Percentiles rank a stretch among this genome's conserved stretches.
phyloP scores from a whole-genome alignment of 768 basidiomycete species.

The Mycena kentingensis region DNA sequence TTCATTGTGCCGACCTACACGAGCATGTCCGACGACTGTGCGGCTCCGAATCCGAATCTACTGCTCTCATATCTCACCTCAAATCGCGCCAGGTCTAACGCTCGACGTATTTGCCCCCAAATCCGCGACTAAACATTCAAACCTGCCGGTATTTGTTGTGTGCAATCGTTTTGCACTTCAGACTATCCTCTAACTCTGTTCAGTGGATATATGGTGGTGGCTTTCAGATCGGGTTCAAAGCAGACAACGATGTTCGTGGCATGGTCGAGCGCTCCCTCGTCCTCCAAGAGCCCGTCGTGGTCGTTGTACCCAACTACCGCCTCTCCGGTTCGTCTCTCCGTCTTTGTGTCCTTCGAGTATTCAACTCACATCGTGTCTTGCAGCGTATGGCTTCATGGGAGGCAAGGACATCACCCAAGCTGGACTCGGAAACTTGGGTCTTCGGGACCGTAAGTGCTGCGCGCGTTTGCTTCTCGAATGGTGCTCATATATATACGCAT shows the following conservation, averaged over 20 bases:
- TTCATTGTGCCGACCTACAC: background rate
- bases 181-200: background rate
- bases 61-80: background rate
- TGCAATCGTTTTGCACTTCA: background rate
- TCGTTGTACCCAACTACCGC: slow-evolving; percentile 10
- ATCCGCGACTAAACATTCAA: background rate
- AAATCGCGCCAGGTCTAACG: background rate
- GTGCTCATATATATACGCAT: background rate
- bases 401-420: slow-evolving; percentile 9
- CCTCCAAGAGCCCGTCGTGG: background rate
- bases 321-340: slow-evolving; percentile 3
- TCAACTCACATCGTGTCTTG: background rate
- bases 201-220: slow-evolving; percentile 16
- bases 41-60: background rate
- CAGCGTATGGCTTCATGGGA: slow-evolving; percentile 21
- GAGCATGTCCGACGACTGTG: slow-evolving; percentile 13
- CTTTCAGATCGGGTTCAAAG: background rate
- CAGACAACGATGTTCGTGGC: background rate
- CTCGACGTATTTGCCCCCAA: slow-evolving; percentile 11
- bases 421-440: slow-evolving; percentile 20
- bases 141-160: slow-evolving; percentile 15
- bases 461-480: background rate
- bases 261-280: slow-evolving; percentile 1
- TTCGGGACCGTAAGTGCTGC: slow-evolving; percentile 17
- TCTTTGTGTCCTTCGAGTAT: background rate